These are phyloP conservation scores for Chytriomyces hyalinus DNA, from an alignment of 192 early-diverging fungal species.

Conservation along the genomic window DNA sequence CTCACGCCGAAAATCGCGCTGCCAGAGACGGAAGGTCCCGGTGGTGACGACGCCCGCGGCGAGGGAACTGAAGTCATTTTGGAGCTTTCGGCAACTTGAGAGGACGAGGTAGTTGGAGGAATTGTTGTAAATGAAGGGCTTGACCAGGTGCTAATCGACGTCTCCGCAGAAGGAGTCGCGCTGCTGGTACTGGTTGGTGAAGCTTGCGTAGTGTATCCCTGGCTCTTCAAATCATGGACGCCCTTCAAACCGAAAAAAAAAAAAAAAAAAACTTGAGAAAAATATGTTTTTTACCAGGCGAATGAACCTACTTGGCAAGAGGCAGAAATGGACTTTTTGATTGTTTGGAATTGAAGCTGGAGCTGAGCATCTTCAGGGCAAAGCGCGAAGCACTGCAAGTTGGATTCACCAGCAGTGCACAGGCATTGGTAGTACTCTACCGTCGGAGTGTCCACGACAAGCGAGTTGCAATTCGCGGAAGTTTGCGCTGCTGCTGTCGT, in stretches of 20 bases:
- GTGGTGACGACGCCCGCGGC: too few relatives aligned
- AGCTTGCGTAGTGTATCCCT: conserved; percentile 13
- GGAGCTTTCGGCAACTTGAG: too few relatives aligned
- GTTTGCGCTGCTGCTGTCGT: conserved; percentile 17
- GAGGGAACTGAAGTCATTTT: too few relatives aligned
- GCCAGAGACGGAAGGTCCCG: too few relatives aligned
- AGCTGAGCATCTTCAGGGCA: conserved; percentile 30
- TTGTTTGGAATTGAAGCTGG: conserved; percentile 13
- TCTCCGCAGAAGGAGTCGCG: too few relatives aligned
- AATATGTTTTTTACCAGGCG: too few relatives aligned
- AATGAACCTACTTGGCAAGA: not conserved
- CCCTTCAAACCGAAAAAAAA: not conserved
- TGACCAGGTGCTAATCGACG: too few relatives aligned
- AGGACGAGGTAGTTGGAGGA: too few relatives aligned
- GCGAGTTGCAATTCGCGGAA: conserved; percentile 25
- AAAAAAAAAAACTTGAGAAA: not conserved
- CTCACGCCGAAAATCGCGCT: too few relatives aligned
- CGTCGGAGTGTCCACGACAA: conserved; percentile 13
- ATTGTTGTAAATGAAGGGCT: too few relatives aligned
- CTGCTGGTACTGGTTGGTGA: not conserved
- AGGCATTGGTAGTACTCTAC: conserved; percentile 30
- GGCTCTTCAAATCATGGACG: not conserved
- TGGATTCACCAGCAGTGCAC: not conserved
- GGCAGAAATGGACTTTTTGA: conserved; percentile 5
- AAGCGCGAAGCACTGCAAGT: conserved; percentile 19